A percentile compares a stretch with the other conserved stretches of the same genome.
Conservation (phyloP, 306 rosid species). For the Cyclanthera cordifolia region DNA sequence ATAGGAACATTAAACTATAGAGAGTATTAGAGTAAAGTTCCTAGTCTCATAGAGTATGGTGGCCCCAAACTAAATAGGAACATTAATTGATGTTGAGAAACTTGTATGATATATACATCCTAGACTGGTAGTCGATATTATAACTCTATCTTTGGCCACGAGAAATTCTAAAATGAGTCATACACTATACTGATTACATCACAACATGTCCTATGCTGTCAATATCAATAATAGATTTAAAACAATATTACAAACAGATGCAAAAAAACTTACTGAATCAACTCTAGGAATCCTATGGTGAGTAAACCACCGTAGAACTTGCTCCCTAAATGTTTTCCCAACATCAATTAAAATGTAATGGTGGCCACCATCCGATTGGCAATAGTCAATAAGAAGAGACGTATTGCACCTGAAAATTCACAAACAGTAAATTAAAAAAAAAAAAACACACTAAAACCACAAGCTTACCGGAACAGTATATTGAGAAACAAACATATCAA, state of each 20-base stretch:
- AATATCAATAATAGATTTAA: slow-evolving; percentile 1
- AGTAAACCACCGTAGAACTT: slow-evolving; percentile 89
- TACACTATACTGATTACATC: neutral
- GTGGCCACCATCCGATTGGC: slow-evolving; percentile 41
- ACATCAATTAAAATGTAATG: slow-evolving; percentile 68
- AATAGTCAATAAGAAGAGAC: slow-evolving; percentile 71
- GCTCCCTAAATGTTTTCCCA: slow-evolving; percentile 90
- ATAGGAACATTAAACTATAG: no score
- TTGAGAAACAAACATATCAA: neutral
- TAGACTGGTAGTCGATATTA: neutral
- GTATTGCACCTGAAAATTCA: slow-evolving; percentile 67
- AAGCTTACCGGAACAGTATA: neutral
- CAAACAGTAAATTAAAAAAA: slow-evolving; percentile 2
- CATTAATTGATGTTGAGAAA: neutral
- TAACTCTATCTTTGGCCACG: neutral
- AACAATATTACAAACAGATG: slow-evolving; percentile 4
- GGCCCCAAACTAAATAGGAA: neutral
- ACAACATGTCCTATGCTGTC: neutral
- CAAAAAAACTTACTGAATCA: slow-evolving; percentile 63
- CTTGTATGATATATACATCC: neutral
- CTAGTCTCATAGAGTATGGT: neutral
- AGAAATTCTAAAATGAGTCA: neutral
- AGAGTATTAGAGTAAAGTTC: neutral
- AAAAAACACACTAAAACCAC: neutral
- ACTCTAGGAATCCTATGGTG: slow-evolving; percentile 64